Evolutionary conservation across 2,329 filamentous ascomycete genomes (phyloP).

Genomic region (Fusarium miscanthi): DNA sequence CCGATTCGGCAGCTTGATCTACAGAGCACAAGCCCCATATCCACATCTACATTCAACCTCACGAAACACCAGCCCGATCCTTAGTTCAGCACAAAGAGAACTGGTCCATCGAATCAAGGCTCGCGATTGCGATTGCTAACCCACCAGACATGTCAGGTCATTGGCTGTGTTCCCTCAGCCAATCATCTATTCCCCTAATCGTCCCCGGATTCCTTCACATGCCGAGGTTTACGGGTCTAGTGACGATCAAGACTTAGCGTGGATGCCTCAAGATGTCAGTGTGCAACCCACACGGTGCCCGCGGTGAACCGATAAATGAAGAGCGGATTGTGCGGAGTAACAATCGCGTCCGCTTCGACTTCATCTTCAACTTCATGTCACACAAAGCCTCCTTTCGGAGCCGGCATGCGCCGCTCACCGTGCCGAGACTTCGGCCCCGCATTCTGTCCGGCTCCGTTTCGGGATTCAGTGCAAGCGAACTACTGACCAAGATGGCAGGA

Average conservation of each 20-base stretch:
- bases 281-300: conserved; percentile 12
- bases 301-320: conserved; percentile 17
- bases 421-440: conserved; percentile 30
- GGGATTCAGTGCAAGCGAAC: neutral
- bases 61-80: neutral
- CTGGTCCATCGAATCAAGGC: neutral
- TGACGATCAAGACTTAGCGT: conserved; percentile 7
- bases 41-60: no score
- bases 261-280: neutral
- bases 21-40: neutral
- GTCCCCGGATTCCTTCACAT: conserved; percentile 26
- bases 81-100: neutral
- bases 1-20: conserved; percentile 27
- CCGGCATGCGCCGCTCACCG: neutral
- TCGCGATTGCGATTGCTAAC: neutral
- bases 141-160: neutral
- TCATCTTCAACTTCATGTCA: neutral
- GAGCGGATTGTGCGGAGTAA: neutral
- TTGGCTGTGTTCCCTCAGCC: neutral
- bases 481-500: neutral
- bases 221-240: neutral
- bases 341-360: neutral
- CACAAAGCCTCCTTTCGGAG: neutral
- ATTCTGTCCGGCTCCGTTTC: conserved; percentile 5
- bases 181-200: conserved; percentile 10